Evolutionary conservation across 768 basidiomycete genomes (phyloP).

Genomic region (Kondoa subrosea): DNA sequence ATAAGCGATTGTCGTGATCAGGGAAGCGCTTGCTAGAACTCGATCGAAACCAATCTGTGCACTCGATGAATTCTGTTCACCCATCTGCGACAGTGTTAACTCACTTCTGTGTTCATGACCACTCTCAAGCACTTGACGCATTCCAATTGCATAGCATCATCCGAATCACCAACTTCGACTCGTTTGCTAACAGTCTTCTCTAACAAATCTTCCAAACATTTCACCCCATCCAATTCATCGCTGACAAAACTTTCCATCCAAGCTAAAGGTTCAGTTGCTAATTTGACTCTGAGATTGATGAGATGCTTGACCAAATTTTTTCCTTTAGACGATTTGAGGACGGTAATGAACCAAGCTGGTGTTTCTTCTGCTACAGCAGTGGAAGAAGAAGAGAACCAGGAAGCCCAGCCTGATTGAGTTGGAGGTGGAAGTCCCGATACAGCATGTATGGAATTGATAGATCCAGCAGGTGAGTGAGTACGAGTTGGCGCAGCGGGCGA

Average conservation of each 20-base stretch:
- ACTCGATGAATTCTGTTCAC: neutral
- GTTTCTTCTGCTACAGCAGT: constrained; percentile 22
- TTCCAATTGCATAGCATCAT: constrained; percentile 53
- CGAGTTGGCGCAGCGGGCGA: constrained; percentile 11
- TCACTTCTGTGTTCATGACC: constrained; percentile 67
- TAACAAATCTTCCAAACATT: constrained; percentile 45
- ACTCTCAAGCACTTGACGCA: constrained; percentile 62
- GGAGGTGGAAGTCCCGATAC: constrained; percentile 40
- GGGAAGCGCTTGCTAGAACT: constrained; percentile 46
- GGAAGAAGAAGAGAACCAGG: constrained; percentile 50
- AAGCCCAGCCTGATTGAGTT: constrained; percentile 42
- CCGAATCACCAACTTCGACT: constrained; percentile 42
- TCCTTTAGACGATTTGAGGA: constrained; percentile 38
- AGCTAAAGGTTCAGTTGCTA: constrained; percentile 60
- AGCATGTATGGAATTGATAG: constrained; percentile 8
- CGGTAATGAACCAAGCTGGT: constrained; percentile 49
- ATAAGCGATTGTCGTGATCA: constrained; percentile 58
- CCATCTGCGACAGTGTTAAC: constrained; percentile 23
- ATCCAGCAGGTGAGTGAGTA: constrained; percentile 1
- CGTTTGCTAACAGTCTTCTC: constrained; percentile 46
- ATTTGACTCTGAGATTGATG: constrained; percentile 62
- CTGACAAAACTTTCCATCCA: constrained; percentile 69
- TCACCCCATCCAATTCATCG: constrained; percentile 45
- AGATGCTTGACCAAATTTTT: constrained; percentile 56
- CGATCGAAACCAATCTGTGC: constrained; percentile 52